Evolutionary conservation across 148 eudicot genomes (phyloP).

Genomic region (Linanthus parryae): DNA sequence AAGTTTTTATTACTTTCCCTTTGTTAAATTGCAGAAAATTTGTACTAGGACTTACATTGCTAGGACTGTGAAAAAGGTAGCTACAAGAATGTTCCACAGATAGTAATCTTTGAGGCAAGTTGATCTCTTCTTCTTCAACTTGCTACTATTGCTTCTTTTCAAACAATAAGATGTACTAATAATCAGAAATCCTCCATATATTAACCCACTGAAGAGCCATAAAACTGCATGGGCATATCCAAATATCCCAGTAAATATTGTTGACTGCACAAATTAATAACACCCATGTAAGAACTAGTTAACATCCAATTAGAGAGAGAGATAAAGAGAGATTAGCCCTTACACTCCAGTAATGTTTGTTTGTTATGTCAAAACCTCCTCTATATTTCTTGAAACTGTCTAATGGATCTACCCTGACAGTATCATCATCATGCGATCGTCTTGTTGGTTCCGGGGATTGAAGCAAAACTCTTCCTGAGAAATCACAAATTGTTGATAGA

Average conservation of each 20-base stretch:
- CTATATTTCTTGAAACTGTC: constrained; percentile 51
- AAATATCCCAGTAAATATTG: constrained; percentile 48
- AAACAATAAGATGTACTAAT: constrained; percentile 24
- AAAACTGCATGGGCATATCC: constrained; percentile 48
- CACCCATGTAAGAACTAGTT: neutral
- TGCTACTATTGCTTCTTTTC: constrained; percentile 17
- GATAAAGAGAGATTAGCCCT: constrained; percentile 14
- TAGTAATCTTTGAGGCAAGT: constrained; percentile 36
- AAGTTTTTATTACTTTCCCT: too few species aligned
- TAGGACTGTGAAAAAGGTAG: constrained; percentile 32
- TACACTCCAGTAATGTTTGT: constrained; percentile 81
- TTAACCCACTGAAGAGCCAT: constrained; percentile 51
- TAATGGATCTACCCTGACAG: constrained; percentile 61
- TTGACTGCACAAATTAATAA: constrained; percentile 42
- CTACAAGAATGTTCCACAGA: constrained; percentile 29
- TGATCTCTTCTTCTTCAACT: constrained; percentile 26
- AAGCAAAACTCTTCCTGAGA: constrained; percentile 23
- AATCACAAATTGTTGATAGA: too few species aligned
- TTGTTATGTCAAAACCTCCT: constrained; percentile 61
- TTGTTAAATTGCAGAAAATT: neutral
- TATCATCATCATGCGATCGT: constrained; percentile 27
- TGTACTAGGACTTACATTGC: constrained; percentile 45
- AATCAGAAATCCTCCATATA: constrained; percentile 32
- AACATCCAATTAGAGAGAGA: neutral
- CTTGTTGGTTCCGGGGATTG: constrained; percentile 5